Evolutionary conservation across 2,329 filamentous ascomycete species (phyloP).

Genomic region (Grosmannia clavigera): DNA sequence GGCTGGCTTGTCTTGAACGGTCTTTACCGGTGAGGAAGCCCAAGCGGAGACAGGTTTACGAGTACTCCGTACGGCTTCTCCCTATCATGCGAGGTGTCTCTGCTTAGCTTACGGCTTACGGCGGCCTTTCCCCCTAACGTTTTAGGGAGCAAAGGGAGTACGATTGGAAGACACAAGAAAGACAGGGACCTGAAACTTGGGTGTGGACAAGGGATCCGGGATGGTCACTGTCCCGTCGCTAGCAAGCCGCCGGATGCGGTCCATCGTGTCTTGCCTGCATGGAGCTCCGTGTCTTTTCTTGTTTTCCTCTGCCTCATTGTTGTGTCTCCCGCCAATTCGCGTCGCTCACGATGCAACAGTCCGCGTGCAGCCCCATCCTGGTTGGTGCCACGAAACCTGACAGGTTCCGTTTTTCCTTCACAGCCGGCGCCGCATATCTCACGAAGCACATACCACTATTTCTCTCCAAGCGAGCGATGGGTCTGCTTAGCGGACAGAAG

Average conservation of each 20-base stretch:
- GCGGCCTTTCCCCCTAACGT: background rate
- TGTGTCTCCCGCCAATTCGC: background rate
- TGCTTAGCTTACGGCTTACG: background rate
- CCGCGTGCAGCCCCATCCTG: background rate
- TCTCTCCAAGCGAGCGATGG: background rate
- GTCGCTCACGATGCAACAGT: background rate
- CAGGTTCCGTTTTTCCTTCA: background rate
- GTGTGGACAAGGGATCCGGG: background rate
- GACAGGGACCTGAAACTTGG: background rate
- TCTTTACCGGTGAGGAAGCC: background rate
- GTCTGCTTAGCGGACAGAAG: background rate
- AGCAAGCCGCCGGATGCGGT: background rate
- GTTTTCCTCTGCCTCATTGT: background rate
- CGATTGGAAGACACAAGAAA: background rate
- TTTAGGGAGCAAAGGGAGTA: background rate
- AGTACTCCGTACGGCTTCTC: background rate
- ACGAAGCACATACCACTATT: background rate
- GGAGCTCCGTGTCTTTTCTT: background rate
- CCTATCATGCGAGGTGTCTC: background rate
- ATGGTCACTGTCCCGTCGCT: background rate
- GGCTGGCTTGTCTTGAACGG: background rate
- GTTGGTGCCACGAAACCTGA: constrained; percentile 1
- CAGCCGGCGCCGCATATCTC: background rate
- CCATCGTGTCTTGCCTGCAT: background rate
- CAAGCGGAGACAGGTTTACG: background rate